These are phyloP conservation scores for Aureobasidium vineae DNA, from an alignment of 2,329 filamentous ascomycete genomes.

Conservation along the genomic window DNA sequence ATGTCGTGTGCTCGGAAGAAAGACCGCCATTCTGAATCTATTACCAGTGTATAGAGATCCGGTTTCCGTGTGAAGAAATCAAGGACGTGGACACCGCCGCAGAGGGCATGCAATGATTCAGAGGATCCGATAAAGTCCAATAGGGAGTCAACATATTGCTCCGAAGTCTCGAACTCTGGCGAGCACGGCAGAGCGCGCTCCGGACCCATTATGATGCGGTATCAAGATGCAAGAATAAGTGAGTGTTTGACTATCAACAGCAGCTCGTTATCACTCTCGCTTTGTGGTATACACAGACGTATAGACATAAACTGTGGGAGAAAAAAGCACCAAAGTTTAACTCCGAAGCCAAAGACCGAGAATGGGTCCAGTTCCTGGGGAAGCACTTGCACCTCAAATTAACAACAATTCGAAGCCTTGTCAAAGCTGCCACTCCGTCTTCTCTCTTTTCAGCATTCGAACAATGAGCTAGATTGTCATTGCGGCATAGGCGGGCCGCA, in stretches of 20 bases:
- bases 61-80: slow-evolving; percentile 91
- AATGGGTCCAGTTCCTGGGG: slow-evolving; percentile 1
- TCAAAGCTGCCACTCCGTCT: neutral
- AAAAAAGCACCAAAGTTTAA: slow-evolving; percentile 9
- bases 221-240: too few species aligned
- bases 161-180: slow-evolving; percentile 63
- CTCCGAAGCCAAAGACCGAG: slow-evolving; percentile 7
- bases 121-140: slow-evolving; percentile 73
- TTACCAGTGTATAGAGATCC: slow-evolving; percentile 72
- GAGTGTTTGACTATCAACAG: neutral
- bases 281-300: neutral
- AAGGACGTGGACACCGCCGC: slow-evolving; percentile 93
- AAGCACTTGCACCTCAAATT: neutral
- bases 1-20: slow-evolving; percentile 72
- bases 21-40: slow-evolving; percentile 76
- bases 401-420: neutral
- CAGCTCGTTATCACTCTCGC: neutral
- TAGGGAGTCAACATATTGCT: slow-evolving; percentile 76
- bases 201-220: slow-evolving; percentile 46
- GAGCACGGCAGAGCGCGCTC: slow-evolving; percentile 63
- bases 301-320: slow-evolving; percentile 1
- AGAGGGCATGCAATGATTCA: slow-evolving; percentile 79
- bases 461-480: slow-evolving; percentile 25
- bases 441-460: neutral
- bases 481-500: slow-evolving; percentile 26